Percentiles rank a stretch among this genome's conserved stretches.
These are phyloP conservation scores for Fusarium sp. DNA, from an alignment of 2,329 filamentous ascomycete species.

Conservation along the genomic window DNA sequence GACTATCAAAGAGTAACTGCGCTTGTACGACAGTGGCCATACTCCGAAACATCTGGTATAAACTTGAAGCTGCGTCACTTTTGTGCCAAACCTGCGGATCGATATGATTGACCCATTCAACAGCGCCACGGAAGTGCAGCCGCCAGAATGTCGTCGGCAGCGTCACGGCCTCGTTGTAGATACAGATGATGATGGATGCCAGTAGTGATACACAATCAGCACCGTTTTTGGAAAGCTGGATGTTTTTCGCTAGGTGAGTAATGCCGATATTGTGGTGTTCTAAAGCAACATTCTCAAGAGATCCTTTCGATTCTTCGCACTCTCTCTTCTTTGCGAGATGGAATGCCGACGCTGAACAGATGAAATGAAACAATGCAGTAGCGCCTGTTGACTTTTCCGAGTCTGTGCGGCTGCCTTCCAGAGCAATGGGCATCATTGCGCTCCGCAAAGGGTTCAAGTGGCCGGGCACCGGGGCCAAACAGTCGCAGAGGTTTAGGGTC, in stretches of 20 bases:
- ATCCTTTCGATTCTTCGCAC: constrained; percentile 9
- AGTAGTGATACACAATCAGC: constrained; percentile 31
- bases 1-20: constrained; percentile 30
- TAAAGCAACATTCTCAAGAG: constrained; percentile 35
- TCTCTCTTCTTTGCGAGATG: constrained; percentile 28
- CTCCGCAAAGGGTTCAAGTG: constrained; percentile 34
- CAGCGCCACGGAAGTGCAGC: constrained; percentile 35
- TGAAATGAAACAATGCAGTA: constrained; percentile 36
- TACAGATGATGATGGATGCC: constrained; percentile 37
- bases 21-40: constrained; percentile 37
- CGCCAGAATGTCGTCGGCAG: constrained; percentile 37
- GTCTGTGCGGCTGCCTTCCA: constrained; percentile 36
- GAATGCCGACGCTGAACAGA: constrained; percentile 38
- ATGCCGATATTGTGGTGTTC: constrained; percentile 41
- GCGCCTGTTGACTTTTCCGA: constrained; percentile 31
- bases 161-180: constrained; percentile 40
- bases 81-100: constrained; percentile 38
- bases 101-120: constrained; percentile 42
- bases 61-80: constrained; percentile 30
- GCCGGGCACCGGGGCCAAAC: constrained; percentile 33
- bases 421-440: constrained; percentile 38
- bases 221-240: constrained; percentile 34
- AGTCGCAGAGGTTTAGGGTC: constrained; percentile 37
- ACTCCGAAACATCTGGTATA: constrained; percentile 40
- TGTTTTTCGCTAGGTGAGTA: constrained; percentile 38